Conservation (phyloP, 352 stramenopile species). For the Globisporangium middletonii region DNA sequence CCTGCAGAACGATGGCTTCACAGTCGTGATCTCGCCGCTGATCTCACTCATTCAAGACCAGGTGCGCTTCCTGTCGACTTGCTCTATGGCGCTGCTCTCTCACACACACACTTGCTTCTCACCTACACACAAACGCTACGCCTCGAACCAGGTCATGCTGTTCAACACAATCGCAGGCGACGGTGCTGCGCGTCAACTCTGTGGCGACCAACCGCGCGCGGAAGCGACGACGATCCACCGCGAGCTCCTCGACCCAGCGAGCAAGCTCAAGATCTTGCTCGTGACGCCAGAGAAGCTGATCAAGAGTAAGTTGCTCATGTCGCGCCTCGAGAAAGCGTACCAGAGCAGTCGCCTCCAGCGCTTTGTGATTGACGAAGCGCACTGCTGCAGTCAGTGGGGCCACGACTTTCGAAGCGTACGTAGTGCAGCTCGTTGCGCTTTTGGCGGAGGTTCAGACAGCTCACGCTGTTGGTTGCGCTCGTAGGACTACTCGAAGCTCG, state of each 20-base stretch:
- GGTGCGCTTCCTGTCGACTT: slow-evolving; percentile 16
- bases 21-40: slow-evolving; percentile 90
- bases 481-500: slow-evolving; percentile 91
- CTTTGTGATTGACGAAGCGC: slow-evolving; percentile 93
- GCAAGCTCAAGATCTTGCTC: slow-evolving; percentile 75
- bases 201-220: slow-evolving; percentile 42
- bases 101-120: not conserved
- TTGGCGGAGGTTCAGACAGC: not conserved
- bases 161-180: slow-evolving; percentile 66
- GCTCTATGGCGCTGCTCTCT: not conserved
- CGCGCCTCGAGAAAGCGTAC: slow-evolving; percentile 88
- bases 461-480: not conserved
- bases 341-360: slow-evolving; percentile 68
- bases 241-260: slow-evolving; percentile 70
- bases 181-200: slow-evolving; percentile 39
- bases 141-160: slow-evolving; percentile 37
- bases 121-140: not conserved
- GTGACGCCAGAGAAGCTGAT: slow-evolving; percentile 92
- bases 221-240: slow-evolving; percentile 65
- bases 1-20: slow-evolving; percentile 53
- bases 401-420: slow-evolving; percentile 76
- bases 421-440: too few relatives aligned
- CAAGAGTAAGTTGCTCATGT: slow-evolving; percentile 86
- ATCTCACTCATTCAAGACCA: slow-evolving; percentile 93
- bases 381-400: slow-evolving; percentile 82